Conservation (phyloP, 805 yeast genomes). For the Ogataea ganodermae region DNA sequence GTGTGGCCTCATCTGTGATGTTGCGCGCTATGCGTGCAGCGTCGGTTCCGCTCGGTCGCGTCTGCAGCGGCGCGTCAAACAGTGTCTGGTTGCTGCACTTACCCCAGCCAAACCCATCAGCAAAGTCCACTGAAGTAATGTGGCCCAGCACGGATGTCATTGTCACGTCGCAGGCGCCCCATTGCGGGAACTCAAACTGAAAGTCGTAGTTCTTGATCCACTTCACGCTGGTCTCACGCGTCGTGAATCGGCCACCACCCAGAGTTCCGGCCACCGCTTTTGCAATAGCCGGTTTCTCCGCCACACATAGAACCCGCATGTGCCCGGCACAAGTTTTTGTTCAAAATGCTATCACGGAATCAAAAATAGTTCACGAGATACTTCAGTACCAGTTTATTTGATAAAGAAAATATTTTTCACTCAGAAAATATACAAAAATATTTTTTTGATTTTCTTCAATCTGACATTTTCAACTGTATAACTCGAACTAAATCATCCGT, state of each 20-base stretch:
- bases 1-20: conserved; percentile 63
- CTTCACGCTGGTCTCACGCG: conserved; percentile 53
- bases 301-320: conserved; percentile 88
- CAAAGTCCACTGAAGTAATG: conserved; percentile 64
- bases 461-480: background rate
- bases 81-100: conserved; percentile 61
- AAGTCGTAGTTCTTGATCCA: conserved; percentile 82
- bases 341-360: no score
- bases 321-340: background rate
- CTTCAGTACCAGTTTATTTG: no score
- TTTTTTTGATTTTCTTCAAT: background rate
- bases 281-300: conserved; percentile 95
- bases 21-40: conserved; percentile 56
- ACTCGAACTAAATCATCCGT: no score
- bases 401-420: background rate
- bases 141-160: conserved; percentile 96
- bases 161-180: conserved; percentile 73
- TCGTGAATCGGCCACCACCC: conserved; percentile 64
- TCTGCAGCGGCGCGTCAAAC: conserved; percentile 69
- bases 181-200: conserved; percentile 58
- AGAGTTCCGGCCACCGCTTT: conserved; percentile 75
- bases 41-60: conserved; percentile 37
- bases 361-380: no score
- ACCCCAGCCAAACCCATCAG: conserved; percentile 64
- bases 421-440: background rate